A percentile compares a stretch with the other conserved stretches of the same genome.
Evolutionary conservation across 1,284 basidiomycete species (phyloP).

Genomic region (Gymnopus androsaceus): DNA sequence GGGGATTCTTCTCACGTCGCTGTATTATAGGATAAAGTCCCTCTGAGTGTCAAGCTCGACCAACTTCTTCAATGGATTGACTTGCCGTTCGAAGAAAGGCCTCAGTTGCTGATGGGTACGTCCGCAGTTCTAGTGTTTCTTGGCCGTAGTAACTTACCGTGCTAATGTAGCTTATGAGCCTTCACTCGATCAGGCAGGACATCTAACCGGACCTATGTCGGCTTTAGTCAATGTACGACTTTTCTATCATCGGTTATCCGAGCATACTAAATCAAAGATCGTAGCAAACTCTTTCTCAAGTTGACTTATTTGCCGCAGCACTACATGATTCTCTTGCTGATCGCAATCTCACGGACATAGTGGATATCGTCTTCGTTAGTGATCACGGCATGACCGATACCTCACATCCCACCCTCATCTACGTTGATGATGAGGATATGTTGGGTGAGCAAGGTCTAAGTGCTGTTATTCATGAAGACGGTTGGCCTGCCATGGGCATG

Average conservation of each 20-base stretch:
- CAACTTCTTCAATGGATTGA: slow-evolving; percentile 81
- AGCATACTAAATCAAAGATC: background rate
- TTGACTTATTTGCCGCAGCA: slow-evolving; percentile 77
- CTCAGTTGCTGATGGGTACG: slow-evolving; percentile 78
- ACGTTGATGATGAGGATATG: slow-evolving; percentile 85
- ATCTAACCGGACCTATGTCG: slow-evolving; percentile 75
- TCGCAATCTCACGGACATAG: slow-evolving; percentile 81
- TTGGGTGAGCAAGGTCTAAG: slow-evolving; percentile 68
- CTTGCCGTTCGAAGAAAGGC: slow-evolving; percentile 64
- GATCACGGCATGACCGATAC: slow-evolving; percentile 95
- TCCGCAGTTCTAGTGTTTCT: slow-evolving; percentile 12
- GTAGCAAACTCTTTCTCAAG: slow-evolving; percentile 64
- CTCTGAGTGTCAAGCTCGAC: slow-evolving; percentile 68
- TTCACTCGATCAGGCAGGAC: slow-evolving; percentile 82
- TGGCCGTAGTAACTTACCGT: slow-evolving; percentile 4
- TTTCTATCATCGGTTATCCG: background rate
- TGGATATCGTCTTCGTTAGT: slow-evolving; percentile 88
- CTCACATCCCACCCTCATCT: slow-evolving; percentile 72
- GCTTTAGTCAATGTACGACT: slow-evolving; percentile 65
- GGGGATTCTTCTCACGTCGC: slow-evolving; percentile 3
- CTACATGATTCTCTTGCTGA: slow-evolving; percentile 62
- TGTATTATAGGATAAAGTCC: slow-evolving; percentile 54
- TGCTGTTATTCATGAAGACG: slow-evolving; percentile 73
- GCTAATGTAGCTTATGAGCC: slow-evolving; percentile 65
- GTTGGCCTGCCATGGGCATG: slow-evolving; percentile 86